Conservation (phyloP, 805 yeast genomes). For the Starmerella stellata region DNA sequence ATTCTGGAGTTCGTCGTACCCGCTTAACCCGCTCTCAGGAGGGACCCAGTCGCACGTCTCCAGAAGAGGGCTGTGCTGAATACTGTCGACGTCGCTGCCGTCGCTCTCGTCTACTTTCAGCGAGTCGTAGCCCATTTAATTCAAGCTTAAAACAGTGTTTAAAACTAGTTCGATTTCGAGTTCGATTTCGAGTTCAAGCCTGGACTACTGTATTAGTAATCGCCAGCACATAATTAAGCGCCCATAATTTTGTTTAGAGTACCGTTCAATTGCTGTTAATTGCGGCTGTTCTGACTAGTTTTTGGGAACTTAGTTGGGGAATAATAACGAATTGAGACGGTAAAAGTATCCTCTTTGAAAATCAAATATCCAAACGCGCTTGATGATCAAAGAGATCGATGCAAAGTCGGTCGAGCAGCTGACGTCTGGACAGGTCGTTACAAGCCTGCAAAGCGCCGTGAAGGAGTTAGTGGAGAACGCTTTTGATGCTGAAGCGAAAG, state of each 20-base stretch:
- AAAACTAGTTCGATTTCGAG: too few species aligned
- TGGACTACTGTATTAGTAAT: too few species aligned
- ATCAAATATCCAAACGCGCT: too few species aligned
- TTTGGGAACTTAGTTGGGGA: too few species aligned
- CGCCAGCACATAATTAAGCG: too few species aligned
- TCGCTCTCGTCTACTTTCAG: constrained; percentile 1
- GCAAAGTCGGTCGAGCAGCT: constrained; percentile 46
- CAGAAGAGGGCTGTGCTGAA: constrained; percentile 14
- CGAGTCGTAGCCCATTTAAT: constrained; percentile 6
- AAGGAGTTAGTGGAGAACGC: constrained; percentile 81
- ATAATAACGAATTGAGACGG: too few species aligned
- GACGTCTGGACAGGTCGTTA: constrained; percentile 86
- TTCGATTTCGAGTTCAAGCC: too few species aligned
- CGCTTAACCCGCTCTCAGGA: not conserved
- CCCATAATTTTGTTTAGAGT: too few species aligned
- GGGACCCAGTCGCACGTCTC: constrained; percentile 7
- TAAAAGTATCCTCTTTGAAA: too few species aligned
- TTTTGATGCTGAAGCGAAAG: constrained; percentile 56
- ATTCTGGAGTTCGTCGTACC: not conserved
- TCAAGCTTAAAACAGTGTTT: too few species aligned
- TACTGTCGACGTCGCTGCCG: constrained; percentile 13
- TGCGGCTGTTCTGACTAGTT: too few species aligned
- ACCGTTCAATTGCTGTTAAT: too few species aligned
- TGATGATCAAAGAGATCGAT: constrained; percentile 27
- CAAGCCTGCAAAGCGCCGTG: constrained; percentile 55